Conservation (phyloP, 192 early-diverging fungal species). For the Umbelopsis sp. region DNA sequence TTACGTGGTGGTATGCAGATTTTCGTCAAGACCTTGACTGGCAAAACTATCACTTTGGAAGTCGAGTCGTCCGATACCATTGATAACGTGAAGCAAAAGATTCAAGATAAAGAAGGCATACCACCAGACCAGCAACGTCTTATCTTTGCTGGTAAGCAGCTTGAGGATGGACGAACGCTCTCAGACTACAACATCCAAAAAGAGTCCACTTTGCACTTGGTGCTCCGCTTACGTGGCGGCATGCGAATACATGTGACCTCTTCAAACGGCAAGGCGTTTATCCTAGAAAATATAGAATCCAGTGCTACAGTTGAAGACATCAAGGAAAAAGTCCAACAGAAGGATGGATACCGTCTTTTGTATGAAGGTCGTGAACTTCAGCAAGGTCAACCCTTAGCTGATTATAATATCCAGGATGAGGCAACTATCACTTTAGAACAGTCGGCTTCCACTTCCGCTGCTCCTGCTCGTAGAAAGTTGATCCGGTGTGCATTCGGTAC, state of each 20-base stretch:
- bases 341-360: slow-evolving; percentile 84
- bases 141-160: slow-evolving; percentile 77
- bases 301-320: slow-evolving; percentile 91
- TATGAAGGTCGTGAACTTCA: slow-evolving; percentile 83
- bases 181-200: slow-evolving; percentile 74
- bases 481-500: slow-evolving; percentile 43
- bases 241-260: slow-evolving; percentile 93
- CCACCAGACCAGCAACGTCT: slow-evolving; percentile 81
- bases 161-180: slow-evolving; percentile 68
- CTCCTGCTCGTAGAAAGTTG: slow-evolving; percentile 19
- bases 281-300: slow-evolving; percentile 88
- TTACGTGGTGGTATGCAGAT: slow-evolving; percentile 81
- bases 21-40: slow-evolving; percentile 87
- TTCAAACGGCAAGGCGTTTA: slow-evolving; percentile 85
- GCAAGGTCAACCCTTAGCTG: slow-evolving; percentile 66
- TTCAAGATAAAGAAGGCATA: slow-evolving; percentile 96
- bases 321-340: slow-evolving; percentile 53
- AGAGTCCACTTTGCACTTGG: slow-evolving; percentile 68
- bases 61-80: slow-evolving; percentile 78
- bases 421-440: slow-evolving; percentile 64
- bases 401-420: slow-evolving; percentile 84
- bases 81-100: slow-evolving; percentile 86
- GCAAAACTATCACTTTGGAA: slow-evolving; percentile 96
- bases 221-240: slow-evolving; percentile 66
- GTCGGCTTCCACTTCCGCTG: neutral